Conservation (phyloP, 768 basidiomycete species). For the Hygrophorus russula region DNA sequence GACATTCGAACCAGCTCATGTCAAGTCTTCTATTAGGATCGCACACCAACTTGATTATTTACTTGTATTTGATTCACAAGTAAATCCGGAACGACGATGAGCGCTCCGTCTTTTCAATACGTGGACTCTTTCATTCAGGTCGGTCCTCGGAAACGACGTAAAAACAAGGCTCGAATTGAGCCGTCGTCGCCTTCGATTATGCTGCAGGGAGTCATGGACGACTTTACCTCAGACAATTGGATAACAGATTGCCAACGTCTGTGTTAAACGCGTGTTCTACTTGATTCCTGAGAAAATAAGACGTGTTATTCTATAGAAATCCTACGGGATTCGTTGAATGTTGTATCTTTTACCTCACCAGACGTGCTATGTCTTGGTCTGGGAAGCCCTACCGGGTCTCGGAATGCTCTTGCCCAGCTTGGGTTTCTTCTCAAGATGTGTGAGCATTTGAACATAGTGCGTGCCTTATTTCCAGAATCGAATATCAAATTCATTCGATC, state of each 20-base stretch:
- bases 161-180: slow-evolving; percentile 21
- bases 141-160: slow-evolving; percentile 42
- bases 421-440: slow-evolving; percentile 51
- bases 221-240: slow-evolving; percentile 42
- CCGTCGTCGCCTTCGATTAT: slow-evolving; percentile 23
- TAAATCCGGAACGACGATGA: neutral
- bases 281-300: neutral
- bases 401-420: slow-evolving; percentile 56
- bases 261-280: slow-evolving; percentile 15
- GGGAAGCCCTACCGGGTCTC: slow-evolving; percentile 57
- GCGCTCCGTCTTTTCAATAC: slow-evolving; percentile 28
- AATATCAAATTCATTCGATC: slow-evolving; percentile 9
- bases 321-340: slow-evolving; percentile 21
- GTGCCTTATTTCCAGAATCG: slow-evolving; percentile 19
- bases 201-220: slow-evolving; percentile 31
- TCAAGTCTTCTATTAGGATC: too few species aligned
- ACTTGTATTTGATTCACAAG: neutral
- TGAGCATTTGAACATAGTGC: slow-evolving; percentile 44
- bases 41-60: too few species aligned
- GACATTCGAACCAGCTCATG: too few species aligned
- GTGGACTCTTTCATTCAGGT: slow-evolving; percentile 38
- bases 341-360: slow-evolving; percentile 13
- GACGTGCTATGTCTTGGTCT: slow-evolving; percentile 59
- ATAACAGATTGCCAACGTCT: slow-evolving; percentile 43
- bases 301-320: slow-evolving; percentile 19